Evolutionary conservation across 306 rosid genomes (phyloP), one percentile per base, ranked within the genome.

Genomic region (Parietaria judaica): DNA sequence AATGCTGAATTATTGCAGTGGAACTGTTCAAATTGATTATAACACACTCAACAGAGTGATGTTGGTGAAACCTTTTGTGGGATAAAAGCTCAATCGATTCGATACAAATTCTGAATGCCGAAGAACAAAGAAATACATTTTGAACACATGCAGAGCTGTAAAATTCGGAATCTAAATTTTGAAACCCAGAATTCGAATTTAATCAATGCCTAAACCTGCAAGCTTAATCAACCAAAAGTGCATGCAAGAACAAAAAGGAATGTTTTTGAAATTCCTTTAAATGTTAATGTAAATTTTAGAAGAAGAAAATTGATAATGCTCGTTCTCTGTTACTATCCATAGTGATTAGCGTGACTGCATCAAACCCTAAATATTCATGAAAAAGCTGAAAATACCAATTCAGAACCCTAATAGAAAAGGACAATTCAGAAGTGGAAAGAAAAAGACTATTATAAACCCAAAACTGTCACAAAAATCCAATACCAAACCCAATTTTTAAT

Each of bases 401-500:
- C 14, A 57, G 70, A 66, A 54, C 64, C 54, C 66, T 47, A 46
- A 53, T 58, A 62, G 1, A n/a, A 62, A 31, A 49, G 16, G 38
- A 39, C 10, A 13, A 65, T 49, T 45, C 5, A 31, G 54, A 51
- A 45, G 44, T 15, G 36, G 50, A 17, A 47, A 17, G 31, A 23
- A 23, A 23, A 23, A 23, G 31, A 56, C 41, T 6, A 54, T 43
- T 1, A 48, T 14, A 46, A 72, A 67, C 68, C 34, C n/a, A 53
- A 14, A 49, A 38, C 46, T n/a, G 6, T 50, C 14, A 15, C 14
- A 60, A n/a, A 59, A 71, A 57, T 48, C 45, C 7, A 3, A 14
- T 15, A 50, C 45, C 70, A 61, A 44, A 52, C 11, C 56, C 44
- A 73, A 69, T 36, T 67, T 71, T 31, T 70, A 62, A 53, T 56